These are phyloP conservation scores for Coniosporium uncinatum DNA, from an alignment of 2,329 filamentous ascomycete species.

Conservation along the genomic window DNA sequence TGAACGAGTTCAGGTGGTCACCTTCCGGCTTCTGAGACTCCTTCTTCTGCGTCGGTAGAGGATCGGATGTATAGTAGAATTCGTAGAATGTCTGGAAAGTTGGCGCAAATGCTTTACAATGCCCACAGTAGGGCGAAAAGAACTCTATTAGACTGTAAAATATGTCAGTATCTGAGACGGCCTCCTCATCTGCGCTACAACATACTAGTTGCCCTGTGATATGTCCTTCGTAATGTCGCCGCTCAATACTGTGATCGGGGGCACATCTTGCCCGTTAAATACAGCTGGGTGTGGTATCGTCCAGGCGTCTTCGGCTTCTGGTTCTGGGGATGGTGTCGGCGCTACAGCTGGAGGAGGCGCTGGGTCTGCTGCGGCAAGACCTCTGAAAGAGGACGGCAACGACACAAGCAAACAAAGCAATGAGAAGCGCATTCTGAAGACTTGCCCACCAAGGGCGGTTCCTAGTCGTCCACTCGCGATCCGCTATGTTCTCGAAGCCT, in stretches of 20 bases:
- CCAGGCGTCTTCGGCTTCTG: too few relatives aligned
- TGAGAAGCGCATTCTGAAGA: not conserved
- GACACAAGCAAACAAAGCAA: too few relatives aligned
- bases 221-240: constrained; percentile 52
- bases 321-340: too few relatives aligned
- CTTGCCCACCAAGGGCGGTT: too few relatives aligned
- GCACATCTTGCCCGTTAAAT: constrained; percentile 64
- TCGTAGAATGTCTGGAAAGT: constrained; percentile 92
- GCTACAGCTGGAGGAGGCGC: too few relatives aligned
- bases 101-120: constrained; percentile 77
- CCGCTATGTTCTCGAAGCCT: too few relatives aligned
- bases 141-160: constrained; percentile 36
- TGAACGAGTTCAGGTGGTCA: constrained; percentile 60
- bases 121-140: constrained; percentile 49
- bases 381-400: too few relatives aligned
- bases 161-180: constrained; percentile 15
- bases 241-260: constrained; percentile 56
- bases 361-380: too few relatives aligned
- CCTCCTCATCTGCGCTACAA: not conserved
- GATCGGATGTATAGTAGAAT: constrained; percentile 87
- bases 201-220: constrained; percentile 63
- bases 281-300: too few relatives aligned
- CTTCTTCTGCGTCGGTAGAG: constrained; percentile 38
- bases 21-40: constrained; percentile 39
- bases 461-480: too few relatives aligned